phyloP scores from a whole-genome alignment of 2,329 filamentous ascomycete genomes.

The Colletotrichum cuscutae region DNA sequence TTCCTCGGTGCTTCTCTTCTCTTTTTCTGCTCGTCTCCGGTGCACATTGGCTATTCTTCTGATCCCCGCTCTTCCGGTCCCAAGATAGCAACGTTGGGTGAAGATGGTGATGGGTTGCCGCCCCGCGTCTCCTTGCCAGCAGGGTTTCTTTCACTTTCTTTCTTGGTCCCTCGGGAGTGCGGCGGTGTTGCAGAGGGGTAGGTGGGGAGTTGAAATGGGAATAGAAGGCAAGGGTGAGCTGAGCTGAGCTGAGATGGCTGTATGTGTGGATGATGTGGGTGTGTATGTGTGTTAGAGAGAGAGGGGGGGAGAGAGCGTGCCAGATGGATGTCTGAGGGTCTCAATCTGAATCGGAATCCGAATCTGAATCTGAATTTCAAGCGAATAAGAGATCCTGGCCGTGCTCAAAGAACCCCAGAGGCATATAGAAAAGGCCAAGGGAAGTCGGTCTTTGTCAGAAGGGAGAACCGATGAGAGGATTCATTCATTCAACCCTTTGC shows the following conservation, averaged over 20 bases:
- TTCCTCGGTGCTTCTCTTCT: not conserved
- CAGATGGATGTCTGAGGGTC: conserved; percentile 7
- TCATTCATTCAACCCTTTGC: conserved; percentile 23
- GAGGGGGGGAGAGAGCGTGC: not conserved
- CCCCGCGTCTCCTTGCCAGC: not conserved
- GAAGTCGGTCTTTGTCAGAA: conserved; percentile 23
- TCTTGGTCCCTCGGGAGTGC: not conserved
- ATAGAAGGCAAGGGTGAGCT: not conserved
- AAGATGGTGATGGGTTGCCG: not conserved
- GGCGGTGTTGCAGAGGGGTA: not conserved
- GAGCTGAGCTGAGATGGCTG: not conserved
- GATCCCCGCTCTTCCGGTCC: not conserved
- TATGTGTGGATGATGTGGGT: not conserved
- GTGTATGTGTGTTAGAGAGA: not conserved
- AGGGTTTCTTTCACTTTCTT: not conserved
- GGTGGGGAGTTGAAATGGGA: not conserved
- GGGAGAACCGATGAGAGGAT: not conserved
- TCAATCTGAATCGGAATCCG: not conserved
- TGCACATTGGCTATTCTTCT: not conserved
- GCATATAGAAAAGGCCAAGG: conserved; percentile 19
- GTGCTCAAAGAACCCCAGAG: conserved; percentile 9
- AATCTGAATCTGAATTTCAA: not conserved
- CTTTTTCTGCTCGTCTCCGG: not conserved
- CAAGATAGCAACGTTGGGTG: not conserved
- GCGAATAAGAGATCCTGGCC: conserved; percentile 3